These are phyloP conservation scores for Neurospora hispaniola DNA, from an alignment of 495 filamentous ascomycete genomes.

Conservation along the genomic window DNA sequence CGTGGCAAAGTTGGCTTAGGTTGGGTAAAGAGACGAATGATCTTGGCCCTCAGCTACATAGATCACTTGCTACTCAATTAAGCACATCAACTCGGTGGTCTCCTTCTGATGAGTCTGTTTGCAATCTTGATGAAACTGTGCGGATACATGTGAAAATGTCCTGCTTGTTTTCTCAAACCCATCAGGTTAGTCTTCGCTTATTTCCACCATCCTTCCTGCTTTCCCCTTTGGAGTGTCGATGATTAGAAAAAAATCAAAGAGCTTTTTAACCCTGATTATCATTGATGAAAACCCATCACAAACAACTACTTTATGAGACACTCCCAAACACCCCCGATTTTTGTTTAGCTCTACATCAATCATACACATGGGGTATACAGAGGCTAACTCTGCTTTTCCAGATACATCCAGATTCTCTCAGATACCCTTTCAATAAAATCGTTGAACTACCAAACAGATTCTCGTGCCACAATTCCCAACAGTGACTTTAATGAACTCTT, in stretches of 20 bases:
- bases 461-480: neutral
- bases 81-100: conserved; percentile 24
- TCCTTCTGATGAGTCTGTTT: conserved; percentile 8
- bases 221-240: conserved; percentile 27
- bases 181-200: conserved; percentile 34
- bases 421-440: neutral
- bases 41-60: conserved; percentile 31
- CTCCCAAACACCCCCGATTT: conserved; percentile 6
- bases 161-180: neutral
- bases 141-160: neutral
- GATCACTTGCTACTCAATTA: conserved; percentile 35
- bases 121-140: neutral
- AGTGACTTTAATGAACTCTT: neutral
- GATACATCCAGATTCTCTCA: neutral
- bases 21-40: conserved; percentile 24
- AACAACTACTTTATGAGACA: conserved; percentile 36
- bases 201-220: neutral
- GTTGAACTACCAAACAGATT: neutral
- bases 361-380: conserved; percentile 14
- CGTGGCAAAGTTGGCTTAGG: conserved; percentile 26
- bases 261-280: conserved; percentile 46
- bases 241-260: conserved; percentile 41
- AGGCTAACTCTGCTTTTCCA: conserved; percentile 18
- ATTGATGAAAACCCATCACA: conserved; percentile 40
- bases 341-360: conserved; percentile 7